Evolutionary conservation across 345 rosid genomes (phyloP).

Genomic region (Eucalyptus lansdowneana): DNA sequence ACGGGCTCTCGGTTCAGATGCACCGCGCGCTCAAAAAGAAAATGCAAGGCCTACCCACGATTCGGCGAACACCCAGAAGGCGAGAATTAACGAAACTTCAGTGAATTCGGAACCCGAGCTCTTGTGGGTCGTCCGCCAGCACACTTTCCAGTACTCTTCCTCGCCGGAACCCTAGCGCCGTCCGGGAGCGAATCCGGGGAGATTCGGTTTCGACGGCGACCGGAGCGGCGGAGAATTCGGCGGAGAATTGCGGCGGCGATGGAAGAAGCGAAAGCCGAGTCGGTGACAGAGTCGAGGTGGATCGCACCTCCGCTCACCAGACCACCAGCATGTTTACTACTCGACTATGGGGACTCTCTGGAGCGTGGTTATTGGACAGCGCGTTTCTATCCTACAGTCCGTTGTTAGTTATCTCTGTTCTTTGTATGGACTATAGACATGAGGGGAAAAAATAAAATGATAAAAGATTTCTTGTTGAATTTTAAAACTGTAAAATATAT

Average conservation of each 20-base stretch:
- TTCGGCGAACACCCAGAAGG: not conserved
- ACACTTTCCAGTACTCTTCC: not conserved
- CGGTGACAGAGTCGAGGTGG: not conserved
- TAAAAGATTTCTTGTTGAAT: not conserved
- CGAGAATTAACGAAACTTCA: not conserved
- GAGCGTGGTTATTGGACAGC: not conserved
- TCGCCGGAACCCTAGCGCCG: not conserved
- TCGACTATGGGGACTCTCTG: not conserved
- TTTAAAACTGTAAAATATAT: not conserved
- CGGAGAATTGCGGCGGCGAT: not conserved
- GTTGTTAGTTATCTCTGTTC: not conserved
- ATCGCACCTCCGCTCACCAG: not conserved
- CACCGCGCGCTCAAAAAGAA: not conserved
- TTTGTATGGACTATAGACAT: not conserved
- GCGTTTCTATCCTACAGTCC: not conserved
- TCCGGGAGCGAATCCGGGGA: not conserved
- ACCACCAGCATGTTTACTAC: not conserved
- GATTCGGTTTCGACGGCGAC: not conserved
- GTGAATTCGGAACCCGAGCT: not conserved
- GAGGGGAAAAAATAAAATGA: not conserved
- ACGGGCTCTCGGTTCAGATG: not conserved
- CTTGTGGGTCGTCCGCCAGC: not conserved
- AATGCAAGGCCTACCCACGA: not conserved
- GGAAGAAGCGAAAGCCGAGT: not conserved
- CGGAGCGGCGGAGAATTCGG: not conserved